These are phyloP conservation scores for Saprolegnia diclina DNA, from an alignment of 352 stramenopile genomes.

Conservation along the genomic window DNA sequence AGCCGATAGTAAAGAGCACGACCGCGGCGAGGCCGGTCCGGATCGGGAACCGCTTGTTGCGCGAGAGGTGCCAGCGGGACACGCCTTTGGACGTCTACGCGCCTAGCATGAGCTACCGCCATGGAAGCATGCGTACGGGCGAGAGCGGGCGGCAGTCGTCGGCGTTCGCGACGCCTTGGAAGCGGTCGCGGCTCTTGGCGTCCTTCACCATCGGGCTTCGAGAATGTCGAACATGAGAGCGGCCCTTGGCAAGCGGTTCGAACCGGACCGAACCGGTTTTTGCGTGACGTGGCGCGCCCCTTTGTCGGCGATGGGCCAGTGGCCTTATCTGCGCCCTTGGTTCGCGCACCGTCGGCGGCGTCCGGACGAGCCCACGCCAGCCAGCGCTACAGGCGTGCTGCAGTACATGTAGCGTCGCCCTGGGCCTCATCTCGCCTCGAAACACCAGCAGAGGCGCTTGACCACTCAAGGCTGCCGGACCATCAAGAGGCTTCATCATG, in stretches of 20 bases:
- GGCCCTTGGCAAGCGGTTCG: not conserved
- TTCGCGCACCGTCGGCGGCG: no score
- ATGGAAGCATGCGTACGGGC: slow-evolving; percentile 4
- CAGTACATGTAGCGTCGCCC: no score
- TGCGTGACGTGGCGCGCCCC: not conserved
- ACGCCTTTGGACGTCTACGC: slow-evolving; percentile 18
- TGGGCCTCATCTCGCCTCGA: no score
- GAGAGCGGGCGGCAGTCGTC: slow-evolving; percentile 18
- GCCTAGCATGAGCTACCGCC: not conserved
- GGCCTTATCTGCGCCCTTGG: no score
- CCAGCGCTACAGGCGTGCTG: no score
- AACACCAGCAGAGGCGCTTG: no score
- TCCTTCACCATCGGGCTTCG: slow-evolving; percentile 17
- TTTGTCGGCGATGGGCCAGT: no score
- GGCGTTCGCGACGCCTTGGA: slow-evolving; percentile 7
- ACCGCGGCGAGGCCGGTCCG: slow-evolving; percentile 66
- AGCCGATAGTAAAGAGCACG: slow-evolving; percentile 65
- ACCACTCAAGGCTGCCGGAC: no score
- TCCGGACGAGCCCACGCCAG: no score
- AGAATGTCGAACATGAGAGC: not conserved
- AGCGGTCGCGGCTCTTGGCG: slow-evolving; percentile 3
- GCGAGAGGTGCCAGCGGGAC: slow-evolving; percentile 20
- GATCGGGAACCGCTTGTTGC: slow-evolving; percentile 44
- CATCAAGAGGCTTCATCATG: no score
- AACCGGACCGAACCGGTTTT: not conserved